Evolutionary conservation across 345 rosid species (phyloP), one percentile per base, ranked within the genome.

Genomic region (Orychophragmus violaceus): DNA sequence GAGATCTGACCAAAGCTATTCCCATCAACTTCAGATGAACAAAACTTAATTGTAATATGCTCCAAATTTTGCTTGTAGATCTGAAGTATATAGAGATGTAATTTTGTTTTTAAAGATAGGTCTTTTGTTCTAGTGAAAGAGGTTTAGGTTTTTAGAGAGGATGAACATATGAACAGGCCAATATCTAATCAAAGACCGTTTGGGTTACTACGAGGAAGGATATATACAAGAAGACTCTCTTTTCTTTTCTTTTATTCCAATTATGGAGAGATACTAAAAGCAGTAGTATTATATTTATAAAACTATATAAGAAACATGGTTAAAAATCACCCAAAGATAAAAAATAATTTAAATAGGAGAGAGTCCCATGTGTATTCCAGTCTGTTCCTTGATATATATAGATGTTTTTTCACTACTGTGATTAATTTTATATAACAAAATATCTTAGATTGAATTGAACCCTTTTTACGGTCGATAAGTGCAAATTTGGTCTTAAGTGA

Each of bases 401-500:
- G 27, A 52, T 52, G 63, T 16, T 36, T 8, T 65, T 55, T 65
- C 7, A 55, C 45, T 8, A 37, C 22, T n/a, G 5, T 50, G 28
- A 3, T 57, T n/a, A 3, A 13, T 3, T 16, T 23, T 24, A 21
- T 52, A 50, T 3, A 12, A 32, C 27, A 27, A 29, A 51, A 59
- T 41, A 66, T 59, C 48, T 24, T 24, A 5, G 4, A 22, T 16
- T 49, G 53, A 58, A 74, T 16, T 35, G 52, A 41, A 37, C 53
- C 32, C 18, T 76, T 68, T 37, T 80, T 69, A 29, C 30, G 74
- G 30, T 30, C 59, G 72, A 82, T 76, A 70, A 69, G 76, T 80
- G 74, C 76, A 79, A 83, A 70, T 12, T 30, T 35, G 59, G 75
- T 59, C 30, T 49, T 50, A 41, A 55, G 30, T 57, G 39, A 56